Evolutionary conservation across 148 eudicot species (phyloP).

Genomic region (Simmondsia chinensis): DNA sequence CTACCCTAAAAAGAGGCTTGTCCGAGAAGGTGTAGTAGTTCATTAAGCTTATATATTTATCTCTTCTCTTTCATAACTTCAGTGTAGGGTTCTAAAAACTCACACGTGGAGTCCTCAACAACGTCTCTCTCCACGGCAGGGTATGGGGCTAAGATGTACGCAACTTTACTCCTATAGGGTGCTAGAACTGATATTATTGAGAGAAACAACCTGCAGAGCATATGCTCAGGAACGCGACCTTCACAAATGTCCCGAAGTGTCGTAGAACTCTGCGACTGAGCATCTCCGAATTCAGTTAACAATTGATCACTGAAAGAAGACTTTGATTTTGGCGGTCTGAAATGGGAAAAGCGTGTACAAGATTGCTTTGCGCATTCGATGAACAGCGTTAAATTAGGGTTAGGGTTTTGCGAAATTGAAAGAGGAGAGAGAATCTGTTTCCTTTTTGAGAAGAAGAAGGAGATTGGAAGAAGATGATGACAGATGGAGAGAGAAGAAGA

Average conservation of each 20-base stretch:
- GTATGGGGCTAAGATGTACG: too few relatives aligned
- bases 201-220: constrained; percentile 43
- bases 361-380: neutral
- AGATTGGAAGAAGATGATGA: neutral
- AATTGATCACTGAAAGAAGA: neutral
- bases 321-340: neutral
- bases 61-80: too few relatives aligned
- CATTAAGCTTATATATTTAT: too few relatives aligned
- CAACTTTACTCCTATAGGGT: too few relatives aligned
- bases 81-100: too few relatives aligned
- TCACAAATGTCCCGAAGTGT: constrained; percentile 66
- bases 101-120: too few relatives aligned
- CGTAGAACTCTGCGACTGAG: constrained; percentile 2
- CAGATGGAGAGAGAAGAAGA: constrained; percentile 6
- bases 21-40: too few relatives aligned
- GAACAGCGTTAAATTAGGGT: neutral
- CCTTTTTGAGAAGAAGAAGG: neutral
- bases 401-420: constrained; percentile 4
- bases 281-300: neutral
- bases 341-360: neutral
- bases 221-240: constrained; percentile 67
- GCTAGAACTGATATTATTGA: too few relatives aligned
- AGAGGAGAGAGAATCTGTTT: constrained; percentile 3
- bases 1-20: too few relatives aligned
- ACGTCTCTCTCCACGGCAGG: too few relatives aligned